Evolutionary conservation across 2,329 filamentous ascomycete genomes (phyloP), one percentile per base, ranked within the genome.

Genomic region (Teratosphaeria zuluensis): DNA sequence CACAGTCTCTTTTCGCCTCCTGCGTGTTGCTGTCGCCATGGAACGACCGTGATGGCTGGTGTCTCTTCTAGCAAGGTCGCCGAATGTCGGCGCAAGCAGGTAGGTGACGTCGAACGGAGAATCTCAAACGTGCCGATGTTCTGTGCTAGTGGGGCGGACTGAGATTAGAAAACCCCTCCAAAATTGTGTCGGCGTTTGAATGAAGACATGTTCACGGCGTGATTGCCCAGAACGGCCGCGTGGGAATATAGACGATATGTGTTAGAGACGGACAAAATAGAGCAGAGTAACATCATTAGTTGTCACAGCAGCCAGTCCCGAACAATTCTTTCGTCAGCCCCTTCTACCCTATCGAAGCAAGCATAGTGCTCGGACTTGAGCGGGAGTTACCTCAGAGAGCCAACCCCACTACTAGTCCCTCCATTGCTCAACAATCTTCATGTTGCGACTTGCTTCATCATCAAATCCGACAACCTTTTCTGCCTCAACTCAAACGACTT

Each of bases 401-500:
- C n/a, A 42, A 42, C 35, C 35, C 35, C 35, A 42, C 35, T 42
- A 42, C 35, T 42, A 42, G 35, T 42, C 51, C 51, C 51, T 52
- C 51, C 51, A 52, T 24, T 31, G 51, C 31, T 53, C 51, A 30
- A 53, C 31, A 33, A 53, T 16, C 42, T 48, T 48, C 42, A 48
- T 58, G 30, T 58, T 33, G 30, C 24, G 31, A 30, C 55, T 35
- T 46, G 28, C 42, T 48, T 28, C 55, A 57, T 28, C 55, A 57
- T 19, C 46, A 53, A 31, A 33, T 16, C 9, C 54, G 19, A 56
- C 54, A 28, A 21, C 46, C 3, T 35, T 30, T 53, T 52, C 57
- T 38, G 19, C 53, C 19, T 21, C 53, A 5, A 55, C 51, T n/a
- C 30, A 42, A 30, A 31, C 32, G 52, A 46, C 51, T 30, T 42